phyloP scores from a whole-genome alignment of 176 grass and related monocot species.

The Eleusine indica region DNA sequence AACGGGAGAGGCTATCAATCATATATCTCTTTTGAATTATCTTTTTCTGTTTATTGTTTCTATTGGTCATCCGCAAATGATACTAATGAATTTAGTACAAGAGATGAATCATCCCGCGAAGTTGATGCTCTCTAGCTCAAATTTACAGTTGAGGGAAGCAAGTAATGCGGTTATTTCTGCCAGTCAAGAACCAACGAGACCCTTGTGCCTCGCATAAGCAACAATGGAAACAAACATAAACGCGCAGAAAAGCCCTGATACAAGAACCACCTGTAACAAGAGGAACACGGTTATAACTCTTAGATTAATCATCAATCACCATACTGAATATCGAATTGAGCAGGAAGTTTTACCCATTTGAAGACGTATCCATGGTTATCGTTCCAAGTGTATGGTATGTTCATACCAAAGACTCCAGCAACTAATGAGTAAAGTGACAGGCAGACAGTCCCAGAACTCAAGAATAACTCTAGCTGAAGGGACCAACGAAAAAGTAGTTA shows the following conservation, averaged over 20 bases:
- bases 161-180: conserved; percentile 37
- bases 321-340: neutral
- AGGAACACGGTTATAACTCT: conserved; percentile 30
- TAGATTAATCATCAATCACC: neutral
- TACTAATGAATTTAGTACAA: conserved; percentile 46
- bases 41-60: conserved; percentile 42
- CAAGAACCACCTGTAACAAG: conserved; percentile 63
- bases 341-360: conserved; percentile 78
- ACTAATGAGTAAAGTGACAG: conserved; percentile 87
- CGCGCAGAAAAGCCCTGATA: conserved; percentile 64
- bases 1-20: neutral
- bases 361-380: conserved; percentile 66
- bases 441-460: conserved; percentile 87
- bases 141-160: conserved; percentile 44
- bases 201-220: conserved; percentile 96
- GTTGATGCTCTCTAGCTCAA: conserved; percentile 44
- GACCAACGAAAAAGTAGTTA: conserved; percentile 1
- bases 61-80: conserved; percentile 35
- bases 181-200: conserved; percentile 92
- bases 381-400: conserved; percentile 98
- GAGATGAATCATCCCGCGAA: conserved; percentile 46
- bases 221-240: conserved; percentile 76
- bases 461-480: conserved; percentile 89
- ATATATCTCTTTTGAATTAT: conserved; percentile 31
- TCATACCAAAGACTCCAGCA: conserved; percentile 97